A percentile compares a stretch with the other conserved stretches of the same genome.
Evolutionary conservation across 2,329 filamentous ascomycete species (phyloP).

Genomic region (Fusarium haematococcum): DNA sequence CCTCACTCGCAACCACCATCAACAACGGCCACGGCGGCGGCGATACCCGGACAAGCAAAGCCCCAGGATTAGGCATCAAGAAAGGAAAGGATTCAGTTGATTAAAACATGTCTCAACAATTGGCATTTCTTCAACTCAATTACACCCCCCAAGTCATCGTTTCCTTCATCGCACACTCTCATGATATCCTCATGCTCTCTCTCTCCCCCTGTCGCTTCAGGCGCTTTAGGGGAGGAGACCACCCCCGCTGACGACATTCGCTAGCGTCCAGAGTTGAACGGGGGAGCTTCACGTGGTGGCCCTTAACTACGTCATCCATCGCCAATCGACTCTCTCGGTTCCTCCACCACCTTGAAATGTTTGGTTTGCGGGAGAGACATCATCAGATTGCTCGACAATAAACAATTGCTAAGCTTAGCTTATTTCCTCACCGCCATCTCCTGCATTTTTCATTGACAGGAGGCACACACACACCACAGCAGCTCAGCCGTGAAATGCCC

Average conservation of each 20-base stretch:
- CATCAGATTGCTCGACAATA: not conserved
- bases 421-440: not conserved
- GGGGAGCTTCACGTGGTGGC: slow-evolving; percentile 28
- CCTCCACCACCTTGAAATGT: not conserved
- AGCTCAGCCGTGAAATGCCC: not conserved
- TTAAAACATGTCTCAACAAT: not conserved
- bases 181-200: not conserved
- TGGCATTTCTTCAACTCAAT: not conserved
- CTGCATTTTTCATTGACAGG: not conserved
- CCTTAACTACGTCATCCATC: slow-evolving; percentile 22
- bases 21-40: not conserved
- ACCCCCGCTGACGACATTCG: slow-evolving; percentile 35
- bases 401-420: not conserved
- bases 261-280: slow-evolving; percentile 5
- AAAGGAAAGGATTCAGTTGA: not conserved
- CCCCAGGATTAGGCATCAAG: not conserved
- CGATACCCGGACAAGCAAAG: not conserved
- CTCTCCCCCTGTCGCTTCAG: slow-evolving; percentile 25
- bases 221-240: slow-evolving; percentile 3
- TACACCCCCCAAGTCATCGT: not conserved
- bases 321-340: not conserved
- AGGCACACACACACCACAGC: not conserved
- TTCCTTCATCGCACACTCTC: too few species aligned
- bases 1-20: not conserved
- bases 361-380: not conserved